Percentiles rank a stretch among this genome's conserved stretches.
These are phyloP conservation scores for Sclerotinia nivalis DNA, from an alignment of 2,329 filamentous ascomycete genomes.

Conservation along the genomic window DNA sequence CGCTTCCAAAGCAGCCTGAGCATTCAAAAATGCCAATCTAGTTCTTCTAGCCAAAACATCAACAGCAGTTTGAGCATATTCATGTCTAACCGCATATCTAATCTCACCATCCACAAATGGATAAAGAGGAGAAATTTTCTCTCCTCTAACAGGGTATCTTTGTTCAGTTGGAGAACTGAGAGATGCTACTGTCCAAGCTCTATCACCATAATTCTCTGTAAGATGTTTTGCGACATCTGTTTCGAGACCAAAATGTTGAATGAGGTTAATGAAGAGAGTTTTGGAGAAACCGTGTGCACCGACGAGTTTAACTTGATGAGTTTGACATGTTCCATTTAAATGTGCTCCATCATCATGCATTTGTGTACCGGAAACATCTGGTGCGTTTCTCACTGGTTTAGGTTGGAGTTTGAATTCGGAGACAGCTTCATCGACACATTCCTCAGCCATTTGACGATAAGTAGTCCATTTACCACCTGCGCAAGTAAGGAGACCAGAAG, in stretches of 20 bases:
- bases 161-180: constrained; percentile 74
- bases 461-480: constrained; percentile 93
- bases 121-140: constrained; percentile 77
- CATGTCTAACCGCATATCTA: constrained; percentile 81
- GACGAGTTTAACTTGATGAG: constrained; percentile 76
- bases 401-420: constrained; percentile 64
- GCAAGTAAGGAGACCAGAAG: constrained; percentile 78
- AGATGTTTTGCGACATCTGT: constrained; percentile 91
- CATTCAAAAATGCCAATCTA: constrained; percentile 85
- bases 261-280: constrained; percentile 90
- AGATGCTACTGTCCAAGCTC: constrained; percentile 86
- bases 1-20: constrained; percentile 84
- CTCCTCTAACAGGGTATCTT: constrained; percentile 80
- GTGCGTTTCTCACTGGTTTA: constrained; percentile 57
- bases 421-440: constrained; percentile 80
- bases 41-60: constrained; percentile 86
- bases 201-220: constrained; percentile 83
- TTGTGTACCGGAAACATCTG: constrained; percentile 69
- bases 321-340: constrained; percentile 76
- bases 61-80: constrained; percentile 88
- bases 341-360: constrained; percentile 68
- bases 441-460: constrained; percentile 90
- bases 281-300: constrained; percentile 87
- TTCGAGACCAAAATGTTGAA: constrained; percentile 89
- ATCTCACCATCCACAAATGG: constrained; percentile 92